These are phyloP conservation scores for Fusarium caatingaense DNA, from an alignment of 2,329 filamentous ascomycete species.

Conservation along the genomic window DNA sequence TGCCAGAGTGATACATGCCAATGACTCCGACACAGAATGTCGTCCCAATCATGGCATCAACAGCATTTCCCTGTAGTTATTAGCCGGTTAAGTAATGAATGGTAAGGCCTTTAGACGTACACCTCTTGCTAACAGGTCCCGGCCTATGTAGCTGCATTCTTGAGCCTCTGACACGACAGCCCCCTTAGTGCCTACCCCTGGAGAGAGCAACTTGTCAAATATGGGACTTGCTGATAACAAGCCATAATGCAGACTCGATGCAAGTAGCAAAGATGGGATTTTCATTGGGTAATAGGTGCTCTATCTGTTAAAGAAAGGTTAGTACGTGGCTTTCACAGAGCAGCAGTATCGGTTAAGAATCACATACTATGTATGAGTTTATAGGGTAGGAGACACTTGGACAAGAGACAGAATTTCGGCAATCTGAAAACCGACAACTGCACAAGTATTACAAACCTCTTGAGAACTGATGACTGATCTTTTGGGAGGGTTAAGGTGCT, in stretches of 20 bases:
- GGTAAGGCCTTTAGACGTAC: slow-evolving; percentile 50
- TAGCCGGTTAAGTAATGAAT: neutral
- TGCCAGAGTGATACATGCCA: slow-evolving; percentile 82
- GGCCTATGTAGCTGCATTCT: slow-evolving; percentile 77
- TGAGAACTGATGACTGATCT: neutral
- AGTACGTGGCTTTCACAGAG: neutral
- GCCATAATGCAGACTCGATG: slow-evolving; percentile 19
- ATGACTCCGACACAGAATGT: slow-evolving; percentile 80
- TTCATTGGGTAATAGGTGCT: slow-evolving; percentile 2
- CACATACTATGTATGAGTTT: neutral
- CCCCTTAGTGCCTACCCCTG: slow-evolving; percentile 54
- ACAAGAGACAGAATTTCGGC: neutral
- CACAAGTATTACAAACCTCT: neutral
- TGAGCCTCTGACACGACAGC: slow-evolving; percentile 77
- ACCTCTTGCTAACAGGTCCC: slow-evolving; percentile 66
- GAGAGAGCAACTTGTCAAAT: slow-evolving; percentile 24
- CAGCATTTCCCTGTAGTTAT: slow-evolving; percentile 72
- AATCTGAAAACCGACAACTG: neutral
- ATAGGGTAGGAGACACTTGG: neutral
- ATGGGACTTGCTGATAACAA: slow-evolving; percentile 22
- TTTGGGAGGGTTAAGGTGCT: neutral
- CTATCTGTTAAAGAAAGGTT: slow-evolving; percentile 3
- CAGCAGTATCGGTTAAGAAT: neutral
- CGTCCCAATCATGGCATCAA: slow-evolving; percentile 79
- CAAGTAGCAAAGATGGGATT: slow-evolving; percentile 18